Base-by-base conservation (phyloP, 2,329 filamentous ascomycete genomes). In the Fusarium sterilihyphosum region DNA sequence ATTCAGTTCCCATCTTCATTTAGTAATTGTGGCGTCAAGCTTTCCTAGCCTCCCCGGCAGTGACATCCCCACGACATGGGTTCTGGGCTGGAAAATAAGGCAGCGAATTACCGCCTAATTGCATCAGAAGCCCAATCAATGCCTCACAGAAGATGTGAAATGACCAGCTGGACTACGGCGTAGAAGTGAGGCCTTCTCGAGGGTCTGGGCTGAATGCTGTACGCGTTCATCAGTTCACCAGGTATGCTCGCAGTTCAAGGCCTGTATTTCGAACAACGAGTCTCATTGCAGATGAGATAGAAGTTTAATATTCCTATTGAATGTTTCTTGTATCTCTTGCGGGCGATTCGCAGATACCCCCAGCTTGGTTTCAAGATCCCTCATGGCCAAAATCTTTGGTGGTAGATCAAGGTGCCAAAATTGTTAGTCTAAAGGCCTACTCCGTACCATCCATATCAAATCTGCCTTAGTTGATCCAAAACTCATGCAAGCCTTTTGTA, bases 1-100 rank as follows among this genome's bases (percentile, higher is more conserved):
- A 54, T 29, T 40, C 52, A 40, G 35, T 41, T 18, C 18, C 20
- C 52, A n/a, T 13, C 24, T 54, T 29, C 35, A 54, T 40, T 54
- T 41, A 29, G 35, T 54, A 54, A 29, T 54, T 41, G 52, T 54
- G 52, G 52, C 52, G 52, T 54, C 35, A 29, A 41, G 35, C 20
- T 54, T 54, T 40, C 52, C 52, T 54, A 54, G 52, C 14, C 52
- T 53, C 52, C 52, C 52, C 52, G 35, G 52, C 35, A 29, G 20
- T 18, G 52, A 29, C 49, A 54, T 40, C 14, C 16, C 11, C 3
- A 41, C 24, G 8, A n/a, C 24, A 40, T 18, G 35, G 35, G 20
- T 38, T n/a, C 3, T 54, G 20, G 35, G 52, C 35, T 29, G 24
- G 35, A 40, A 54, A 54, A 54, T 41, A 41, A 41, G 24, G 35